Conservation (phyloP, 192 early-diverging fungal genomes). For the Cetraspora pellucida region DNA sequence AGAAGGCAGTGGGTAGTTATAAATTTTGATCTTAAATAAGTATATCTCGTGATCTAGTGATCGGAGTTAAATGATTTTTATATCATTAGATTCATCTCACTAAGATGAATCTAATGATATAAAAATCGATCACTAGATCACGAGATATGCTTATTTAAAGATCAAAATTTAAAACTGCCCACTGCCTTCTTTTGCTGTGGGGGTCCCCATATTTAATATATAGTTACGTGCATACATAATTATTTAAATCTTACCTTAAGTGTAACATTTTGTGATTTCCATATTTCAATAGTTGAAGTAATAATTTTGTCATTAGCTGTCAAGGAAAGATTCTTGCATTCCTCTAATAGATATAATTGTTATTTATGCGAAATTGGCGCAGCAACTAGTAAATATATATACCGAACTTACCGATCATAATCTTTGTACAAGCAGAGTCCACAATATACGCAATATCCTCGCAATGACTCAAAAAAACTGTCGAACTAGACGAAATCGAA, state of each 20-base stretch:
- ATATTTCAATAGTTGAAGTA: slow-evolving; percentile 30
- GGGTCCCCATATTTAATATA: too few species aligned
- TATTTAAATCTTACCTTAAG: slow-evolving; percentile 2
- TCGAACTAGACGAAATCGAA: slow-evolving; percentile 17
- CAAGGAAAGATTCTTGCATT: slow-evolving; percentile 25
- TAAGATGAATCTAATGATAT: too few species aligned
- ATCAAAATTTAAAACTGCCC: too few species aligned
- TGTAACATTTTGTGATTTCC: slow-evolving; percentile 17
- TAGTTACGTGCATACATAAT: not conserved
- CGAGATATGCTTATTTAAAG: too few species aligned
- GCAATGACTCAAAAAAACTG: slow-evolving; percentile 26
- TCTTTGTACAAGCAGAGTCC: slow-evolving; percentile 16
- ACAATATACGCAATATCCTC: slow-evolving; percentile 19
- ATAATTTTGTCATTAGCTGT: slow-evolving; percentile 25
- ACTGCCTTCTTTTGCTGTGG: too few species aligned
- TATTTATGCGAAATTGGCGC: not conserved
- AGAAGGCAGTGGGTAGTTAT: too few species aligned
- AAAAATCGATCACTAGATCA: too few species aligned
- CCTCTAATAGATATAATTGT: slow-evolving; percentile 8
- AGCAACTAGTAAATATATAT: not conserved
- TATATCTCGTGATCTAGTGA: too few species aligned
- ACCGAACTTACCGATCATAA: slow-evolving; percentile 24
- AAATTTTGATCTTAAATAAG: too few species aligned
- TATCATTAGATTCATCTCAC: too few species aligned
- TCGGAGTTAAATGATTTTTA: too few species aligned